phyloP scores from a whole-genome alignment of 2,329 filamentous ascomycete species.

The Teratosphaeriaceae sp. region DNA sequence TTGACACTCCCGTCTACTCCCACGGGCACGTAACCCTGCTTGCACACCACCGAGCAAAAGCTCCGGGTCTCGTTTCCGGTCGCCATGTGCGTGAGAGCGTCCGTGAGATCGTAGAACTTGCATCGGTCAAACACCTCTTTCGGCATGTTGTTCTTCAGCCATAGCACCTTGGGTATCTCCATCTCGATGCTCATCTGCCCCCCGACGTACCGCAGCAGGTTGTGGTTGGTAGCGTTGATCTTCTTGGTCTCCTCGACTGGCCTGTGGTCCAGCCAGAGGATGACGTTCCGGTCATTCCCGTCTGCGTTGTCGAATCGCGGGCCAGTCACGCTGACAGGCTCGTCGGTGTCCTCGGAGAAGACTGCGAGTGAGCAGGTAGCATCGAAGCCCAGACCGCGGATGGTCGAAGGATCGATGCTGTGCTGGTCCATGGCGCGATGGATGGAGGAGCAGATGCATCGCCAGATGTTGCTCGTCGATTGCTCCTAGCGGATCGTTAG shows the following conservation, averaged over 20 bases:
- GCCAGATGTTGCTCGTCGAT: constrained; percentile 97
- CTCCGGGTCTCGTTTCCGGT: constrained; percentile 87
- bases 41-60: constrained; percentile 94
- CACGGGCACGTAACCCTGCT: constrained; percentile 95
- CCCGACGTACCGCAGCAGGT: constrained; percentile 89
- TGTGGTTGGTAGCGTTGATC: constrained; percentile 90
- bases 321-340: constrained; percentile 84
- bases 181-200: constrained; percentile 99
- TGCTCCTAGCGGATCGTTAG: constrained; percentile 60
- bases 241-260: constrained; percentile 83
- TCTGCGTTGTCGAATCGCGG: constrained; percentile 72
- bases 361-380: constrained; percentile 97
- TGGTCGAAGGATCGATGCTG: constrained; percentile 64
- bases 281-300: constrained; percentile 84
- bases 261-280: constrained; percentile 95
- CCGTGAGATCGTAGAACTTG: constrained; percentile 94
- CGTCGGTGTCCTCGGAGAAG: constrained; percentile 80
- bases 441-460: constrained; percentile 84
- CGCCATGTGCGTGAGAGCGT: constrained; percentile 89
- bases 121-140: constrained; percentile 81
- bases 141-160: constrained; percentile 98
- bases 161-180: constrained; percentile 97
- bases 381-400: constrained; percentile 93
- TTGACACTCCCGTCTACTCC: constrained; percentile 96
- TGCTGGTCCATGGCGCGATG: constrained; percentile 76